Conservation (phyloP, 2,329 filamentous ascomycete species). For the Corynespora cassiicola region DNA sequence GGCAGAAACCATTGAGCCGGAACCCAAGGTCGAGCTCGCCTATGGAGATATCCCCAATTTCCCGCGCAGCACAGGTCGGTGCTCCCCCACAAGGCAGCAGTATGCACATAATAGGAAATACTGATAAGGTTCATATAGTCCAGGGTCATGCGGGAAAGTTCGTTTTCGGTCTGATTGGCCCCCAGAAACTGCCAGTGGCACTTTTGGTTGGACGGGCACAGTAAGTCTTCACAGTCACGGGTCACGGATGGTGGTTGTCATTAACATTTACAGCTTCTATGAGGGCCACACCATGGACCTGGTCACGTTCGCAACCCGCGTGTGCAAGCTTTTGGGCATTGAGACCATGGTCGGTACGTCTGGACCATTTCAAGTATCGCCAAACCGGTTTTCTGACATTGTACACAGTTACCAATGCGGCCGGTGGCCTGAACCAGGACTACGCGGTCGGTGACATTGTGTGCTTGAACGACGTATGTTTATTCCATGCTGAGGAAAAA, state of each 20-base stretch:
- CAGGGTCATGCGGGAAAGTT: constrained; percentile 70
- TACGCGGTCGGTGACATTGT: constrained; percentile 71
- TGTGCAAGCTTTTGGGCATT: constrained; percentile 68
- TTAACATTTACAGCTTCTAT: constrained; percentile 62
- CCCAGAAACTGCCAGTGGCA: constrained; percentile 61
- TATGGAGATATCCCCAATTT: constrained; percentile 69
- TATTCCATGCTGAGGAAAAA: background rate
- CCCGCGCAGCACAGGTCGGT: constrained; percentile 64
- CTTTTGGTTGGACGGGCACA: constrained; percentile 70
- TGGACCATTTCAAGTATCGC: constrained; percentile 2
- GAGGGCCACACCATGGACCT: constrained; percentile 70
- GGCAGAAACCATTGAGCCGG: constrained; percentile 60
- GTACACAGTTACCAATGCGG: constrained; percentile 67
- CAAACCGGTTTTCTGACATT: constrained; percentile 19
- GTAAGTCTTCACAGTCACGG: constrained; percentile 51
- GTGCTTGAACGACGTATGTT: constrained; percentile 66
- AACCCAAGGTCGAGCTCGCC: constrained; percentile 59
- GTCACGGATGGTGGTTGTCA: constrained; percentile 3
- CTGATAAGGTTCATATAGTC: constrained; percentile 42
- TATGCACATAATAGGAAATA: background rate
- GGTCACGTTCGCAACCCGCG: constrained; percentile 68
- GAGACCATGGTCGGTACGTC: constrained; percentile 63
- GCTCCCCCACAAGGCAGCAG: too few relatives aligned
- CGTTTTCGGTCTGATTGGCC: constrained; percentile 66
- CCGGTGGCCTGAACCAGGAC: constrained; percentile 68